Percentiles rank a stretch among this genome's conserved stretches.
These are phyloP conservation scores for Alternaria brassicae DNA, from an alignment of 2,329 filamentous ascomycete species.

Conservation along the genomic window DNA sequence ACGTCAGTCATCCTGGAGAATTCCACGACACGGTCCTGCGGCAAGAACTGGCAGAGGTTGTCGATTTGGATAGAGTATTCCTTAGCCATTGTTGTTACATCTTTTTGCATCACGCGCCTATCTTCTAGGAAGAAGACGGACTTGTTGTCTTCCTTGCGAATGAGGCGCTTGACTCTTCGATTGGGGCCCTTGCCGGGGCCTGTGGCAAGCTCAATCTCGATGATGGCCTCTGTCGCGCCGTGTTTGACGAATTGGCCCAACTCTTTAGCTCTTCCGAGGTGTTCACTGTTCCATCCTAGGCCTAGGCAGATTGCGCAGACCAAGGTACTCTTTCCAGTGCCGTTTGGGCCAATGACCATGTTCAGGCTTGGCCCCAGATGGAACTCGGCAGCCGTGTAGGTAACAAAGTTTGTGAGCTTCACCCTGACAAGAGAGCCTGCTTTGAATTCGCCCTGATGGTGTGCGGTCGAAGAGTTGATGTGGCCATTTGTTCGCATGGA, in stretches of 20 bases:
- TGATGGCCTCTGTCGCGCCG: conserved; percentile 75
- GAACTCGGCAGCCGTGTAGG: conserved; percentile 91
- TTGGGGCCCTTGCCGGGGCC: conserved; percentile 66
- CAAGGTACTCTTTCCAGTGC: conserved; percentile 95
- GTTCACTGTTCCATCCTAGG: conserved; percentile 74
- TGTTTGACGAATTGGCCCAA: conserved; percentile 94
- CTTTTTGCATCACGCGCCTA: conserved; percentile 65
- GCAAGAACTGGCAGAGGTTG: conserved; percentile 96
- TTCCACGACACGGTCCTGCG: conserved; percentile 93
- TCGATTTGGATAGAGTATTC: conserved; percentile 91
- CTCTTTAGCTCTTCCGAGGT: conserved; percentile 84
- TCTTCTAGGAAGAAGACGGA: conserved; percentile 81
- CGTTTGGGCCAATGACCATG: conserved; percentile 99
- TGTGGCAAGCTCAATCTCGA: conserved; percentile 89
- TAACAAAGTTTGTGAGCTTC: conserved; percentile 87
- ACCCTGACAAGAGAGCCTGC: conserved; percentile 90
- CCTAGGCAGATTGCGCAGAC: conserved; percentile 97
- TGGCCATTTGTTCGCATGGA: conserved; percentile 16
- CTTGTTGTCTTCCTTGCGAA: conserved; percentile 82
- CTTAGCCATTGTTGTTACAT: conserved; percentile 71
- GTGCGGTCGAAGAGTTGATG: background rate
- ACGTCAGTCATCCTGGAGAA: conserved; percentile 85
- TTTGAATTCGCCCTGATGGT: conserved; percentile 48
- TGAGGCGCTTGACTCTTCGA: conserved; percentile 75
- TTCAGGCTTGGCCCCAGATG: conserved; percentile 90